These are phyloP conservation scores for Starmera dryadoides DNA, from an alignment of 805 yeast genomes.

Conservation along the genomic window DNA sequence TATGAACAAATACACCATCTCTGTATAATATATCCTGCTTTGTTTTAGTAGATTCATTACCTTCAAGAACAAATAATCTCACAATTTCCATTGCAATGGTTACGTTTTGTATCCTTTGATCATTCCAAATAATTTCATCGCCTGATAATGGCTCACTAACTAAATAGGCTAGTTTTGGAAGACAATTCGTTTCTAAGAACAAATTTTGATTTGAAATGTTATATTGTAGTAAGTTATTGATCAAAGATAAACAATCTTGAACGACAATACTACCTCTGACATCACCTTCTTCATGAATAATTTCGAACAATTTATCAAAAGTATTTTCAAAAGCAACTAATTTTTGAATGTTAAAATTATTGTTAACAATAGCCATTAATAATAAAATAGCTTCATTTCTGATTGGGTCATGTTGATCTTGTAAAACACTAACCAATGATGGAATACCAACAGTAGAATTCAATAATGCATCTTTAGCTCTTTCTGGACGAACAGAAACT, in stretches of 20 bases:
- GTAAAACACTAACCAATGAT: constrained; percentile 54
- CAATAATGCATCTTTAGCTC: constrained; percentile 68
- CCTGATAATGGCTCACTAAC: constrained; percentile 52
- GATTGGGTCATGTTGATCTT: constrained; percentile 72
- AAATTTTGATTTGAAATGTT: constrained; percentile 87
- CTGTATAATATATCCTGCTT: constrained; percentile 58
- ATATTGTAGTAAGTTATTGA: constrained; percentile 66
- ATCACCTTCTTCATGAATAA: constrained; percentile 84
- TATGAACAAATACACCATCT: constrained; percentile 57
- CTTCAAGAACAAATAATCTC: constrained; percentile 64
- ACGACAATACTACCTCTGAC: constrained; percentile 84
- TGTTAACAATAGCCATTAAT: constrained; percentile 75
- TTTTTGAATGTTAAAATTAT: constrained; percentile 82
- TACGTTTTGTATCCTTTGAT: constrained; percentile 64
- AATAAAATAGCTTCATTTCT: constrained; percentile 82
- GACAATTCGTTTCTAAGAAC: constrained; percentile 79
- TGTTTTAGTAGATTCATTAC: constrained; percentile 50
- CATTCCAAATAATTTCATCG: constrained; percentile 60
- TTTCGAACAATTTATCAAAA: constrained; percentile 73
- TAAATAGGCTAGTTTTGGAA: constrained; percentile 55
- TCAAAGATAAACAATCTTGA: constrained; percentile 76
- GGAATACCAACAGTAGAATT: constrained; percentile 76
- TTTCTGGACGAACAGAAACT: constrained; percentile 63
- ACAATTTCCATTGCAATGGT: constrained; percentile 65
- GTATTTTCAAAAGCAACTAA: constrained; percentile 92